A percentile compares a stretch with the other conserved stretches of the same genome.
Conservation (phyloP, 2,329 filamentous ascomycete genomes). For the Westerdykella ornata region DNA sequence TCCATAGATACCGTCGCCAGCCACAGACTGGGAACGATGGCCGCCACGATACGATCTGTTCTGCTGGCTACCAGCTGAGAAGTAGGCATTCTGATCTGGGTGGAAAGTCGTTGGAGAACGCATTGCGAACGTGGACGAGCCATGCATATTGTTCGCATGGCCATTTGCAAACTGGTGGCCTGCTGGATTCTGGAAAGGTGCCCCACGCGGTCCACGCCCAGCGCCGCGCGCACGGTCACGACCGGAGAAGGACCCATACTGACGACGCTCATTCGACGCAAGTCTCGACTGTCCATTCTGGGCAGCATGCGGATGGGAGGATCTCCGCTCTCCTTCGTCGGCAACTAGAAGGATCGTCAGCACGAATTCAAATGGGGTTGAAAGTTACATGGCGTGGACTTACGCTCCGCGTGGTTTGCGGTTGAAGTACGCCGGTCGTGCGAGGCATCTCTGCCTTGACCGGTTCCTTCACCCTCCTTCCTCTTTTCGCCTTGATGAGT, state of each 20-base stretch:
- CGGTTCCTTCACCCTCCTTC: constrained; percentile 25
- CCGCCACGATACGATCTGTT: constrained; percentile 41
- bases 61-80: constrained; percentile 22
- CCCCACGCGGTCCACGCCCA: constrained; percentile 41
- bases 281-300: constrained; percentile 24
- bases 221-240: constrained; percentile 46
- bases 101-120: constrained; percentile 33
- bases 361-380: neutral
- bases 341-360: neutral
- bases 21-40: constrained; percentile 57
- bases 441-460: constrained; percentile 27
- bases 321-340: constrained; percentile 28
- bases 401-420: constrained; percentile 31
- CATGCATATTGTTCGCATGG: constrained; percentile 29
- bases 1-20: constrained; percentile 48
- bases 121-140: constrained; percentile 32
- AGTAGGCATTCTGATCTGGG: constrained; percentile 31
- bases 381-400: constrained; percentile 1
- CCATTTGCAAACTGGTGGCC: constrained; percentile 38
- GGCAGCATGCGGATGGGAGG: constrained; percentile 23
- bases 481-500: constrained; percentile 24
- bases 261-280: constrained; percentile 23
- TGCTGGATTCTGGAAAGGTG: constrained; percentile 20
- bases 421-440: constrained; percentile 28
- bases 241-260: constrained; percentile 31